Base-by-base conservation (phyloP, 2,329 filamentous ascomycete species). In the Botrytis cinerea region DNA sequence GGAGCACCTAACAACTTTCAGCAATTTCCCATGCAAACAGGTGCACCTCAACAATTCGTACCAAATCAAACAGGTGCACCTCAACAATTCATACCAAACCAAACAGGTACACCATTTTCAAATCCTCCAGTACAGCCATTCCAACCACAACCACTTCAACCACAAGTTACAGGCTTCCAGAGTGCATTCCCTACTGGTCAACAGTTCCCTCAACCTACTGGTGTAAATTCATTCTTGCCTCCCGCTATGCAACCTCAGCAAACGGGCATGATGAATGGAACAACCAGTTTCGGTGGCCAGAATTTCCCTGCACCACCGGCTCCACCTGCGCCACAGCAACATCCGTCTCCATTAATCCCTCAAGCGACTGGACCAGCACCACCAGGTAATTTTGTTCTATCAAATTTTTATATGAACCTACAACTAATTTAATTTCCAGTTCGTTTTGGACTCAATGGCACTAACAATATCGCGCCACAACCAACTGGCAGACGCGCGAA, bases 401-500 rank as follows among this genome's bases (percentile, higher is more conserved):
- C 28, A 43, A 14, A 22, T 38, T 38, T 66, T 2, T 8, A 22
- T 62, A 16, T 40, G 32, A 35, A 48, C 18, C 18, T 46, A 12
- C 10, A 28, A 38, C 72, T 73, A 54, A 73, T 20, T 25, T 46
- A 12, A 22, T 25, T 43, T 38, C 16, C 22, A 73, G 91, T 99
- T 28, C 89, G 94, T 74, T 99, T 99, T 81, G 96, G 96, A 57
- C 91, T 97, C 51, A 87, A 89, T 73, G 85, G 86, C 67, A 85
- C 90, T 45, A 94, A 94, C 83, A 96, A 93, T 82, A 84, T 98
- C 78, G 87, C 89, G 75, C 90, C 95, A 45, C 96, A 98, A 84
- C 88, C 94, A 43, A 99, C 96, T 10, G 96, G 96, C 76, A 87
- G 92, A 79, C 90, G 93, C 85, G 96, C 96, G 73, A 98, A 98